These are phyloP conservation scores for Martiniozyma abietophila DNA, from an alignment of 805 yeast genomes.

Conservation along the genomic window DNA sequence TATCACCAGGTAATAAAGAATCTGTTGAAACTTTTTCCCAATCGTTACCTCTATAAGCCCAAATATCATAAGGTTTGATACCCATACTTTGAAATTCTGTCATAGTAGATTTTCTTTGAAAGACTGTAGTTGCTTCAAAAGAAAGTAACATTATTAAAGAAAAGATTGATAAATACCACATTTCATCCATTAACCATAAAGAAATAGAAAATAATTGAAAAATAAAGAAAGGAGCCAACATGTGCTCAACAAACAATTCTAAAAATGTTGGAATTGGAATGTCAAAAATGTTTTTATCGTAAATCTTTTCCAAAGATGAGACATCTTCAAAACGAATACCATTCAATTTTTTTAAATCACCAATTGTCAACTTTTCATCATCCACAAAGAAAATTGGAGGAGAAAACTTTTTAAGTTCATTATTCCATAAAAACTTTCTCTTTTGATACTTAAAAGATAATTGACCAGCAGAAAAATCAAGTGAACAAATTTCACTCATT, in stretches of 20 bases:
- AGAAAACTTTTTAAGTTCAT: constrained; percentile 43
- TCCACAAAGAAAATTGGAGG: constrained; percentile 80
- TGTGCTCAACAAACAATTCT: constrained; percentile 93
- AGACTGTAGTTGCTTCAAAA: constrained; percentile 90
- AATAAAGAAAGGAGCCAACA: constrained; percentile 95
- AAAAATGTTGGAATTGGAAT: constrained; percentile 89
- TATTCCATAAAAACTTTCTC: constrained; percentile 73
- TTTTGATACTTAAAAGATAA: constrained; percentile 79
- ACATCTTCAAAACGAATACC: constrained; percentile 27
- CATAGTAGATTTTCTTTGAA: constrained; percentile 92
- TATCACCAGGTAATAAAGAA: constrained; percentile 82
- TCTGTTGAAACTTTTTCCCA: constrained; percentile 69
- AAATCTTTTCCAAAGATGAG: constrained; percentile 41
- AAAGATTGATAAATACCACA: constrained; percentile 92
- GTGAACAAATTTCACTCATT: constrained; percentile 64
- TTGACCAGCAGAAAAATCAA: constrained; percentile 47
- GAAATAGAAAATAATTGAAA: constrained; percentile 95
- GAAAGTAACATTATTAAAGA: constrained; percentile 86
- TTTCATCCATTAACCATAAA: constrained; percentile 91
- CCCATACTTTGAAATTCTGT: constrained; percentile 96
- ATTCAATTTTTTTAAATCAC: constrained; percentile 40
- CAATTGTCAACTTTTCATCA: constrained; percentile 49
- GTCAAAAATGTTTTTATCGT: constrained; percentile 83
- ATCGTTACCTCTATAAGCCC: constrained; percentile 56
- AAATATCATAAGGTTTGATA: constrained; percentile 77